A percentile compares a stretch with the other conserved stretches of the same genome.
Evolutionary conservation across 352 stramenopile genomes (phyloP).

Genomic region (Aphanomyces cochlioides): DNA sequence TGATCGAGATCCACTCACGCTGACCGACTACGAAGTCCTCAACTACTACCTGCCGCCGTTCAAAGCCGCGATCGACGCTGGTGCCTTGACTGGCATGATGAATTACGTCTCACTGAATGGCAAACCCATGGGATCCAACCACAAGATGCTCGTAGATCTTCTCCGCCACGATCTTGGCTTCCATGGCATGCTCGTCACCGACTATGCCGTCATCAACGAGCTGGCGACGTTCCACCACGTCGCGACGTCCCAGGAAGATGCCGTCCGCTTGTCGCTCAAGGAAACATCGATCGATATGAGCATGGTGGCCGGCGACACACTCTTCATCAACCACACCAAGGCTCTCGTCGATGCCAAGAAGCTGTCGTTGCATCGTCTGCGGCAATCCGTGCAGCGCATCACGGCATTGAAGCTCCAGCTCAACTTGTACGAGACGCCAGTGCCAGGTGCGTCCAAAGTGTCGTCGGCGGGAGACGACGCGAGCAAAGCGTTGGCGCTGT

Average conservation of each 20-base stretch:
- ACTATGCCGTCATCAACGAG: slow-evolving; percentile 92
- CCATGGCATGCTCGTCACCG: slow-evolving; percentile 86
- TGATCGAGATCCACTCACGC: slow-evolving; percentile 40
- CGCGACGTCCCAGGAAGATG: slow-evolving; percentile 45
- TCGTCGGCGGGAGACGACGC: slow-evolving; percentile 42
- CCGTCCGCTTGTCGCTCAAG: slow-evolving; percentile 60
- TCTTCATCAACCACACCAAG: slow-evolving; percentile 54
- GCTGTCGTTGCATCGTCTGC: slow-evolving; percentile 38
- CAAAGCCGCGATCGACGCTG: slow-evolving; percentile 31
- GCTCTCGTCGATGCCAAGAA: slow-evolving; percentile 34
- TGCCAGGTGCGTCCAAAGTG: slow-evolving; percentile 49
- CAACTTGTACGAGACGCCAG: slow-evolving; percentile 58
- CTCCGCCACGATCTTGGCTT: slow-evolving; percentile 85
- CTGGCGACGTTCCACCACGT: slow-evolving; percentile 58
- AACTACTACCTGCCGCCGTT: slow-evolving; percentile 36
- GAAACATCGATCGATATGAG: slow-evolving; percentile 89
- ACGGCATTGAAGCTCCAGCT: slow-evolving; percentile 66
- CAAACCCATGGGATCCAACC: slow-evolving; percentile 54
- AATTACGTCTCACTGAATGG: slow-evolving; percentile 42
- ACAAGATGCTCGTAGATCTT: slow-evolving; percentile 67
- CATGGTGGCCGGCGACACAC: slow-evolving; percentile 71
- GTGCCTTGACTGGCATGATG: slow-evolving; percentile 33
- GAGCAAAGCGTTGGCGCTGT: slow-evolving; percentile 55
- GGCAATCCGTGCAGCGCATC: slow-evolving; percentile 56
- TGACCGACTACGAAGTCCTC: slow-evolving; percentile 36